Percentiles rank a stretch among this genome's conserved stretches.
phyloP scores from a whole-genome alignment of 2,329 filamentous ascomycete genomes.

The Exserohilum rostratum region DNA sequence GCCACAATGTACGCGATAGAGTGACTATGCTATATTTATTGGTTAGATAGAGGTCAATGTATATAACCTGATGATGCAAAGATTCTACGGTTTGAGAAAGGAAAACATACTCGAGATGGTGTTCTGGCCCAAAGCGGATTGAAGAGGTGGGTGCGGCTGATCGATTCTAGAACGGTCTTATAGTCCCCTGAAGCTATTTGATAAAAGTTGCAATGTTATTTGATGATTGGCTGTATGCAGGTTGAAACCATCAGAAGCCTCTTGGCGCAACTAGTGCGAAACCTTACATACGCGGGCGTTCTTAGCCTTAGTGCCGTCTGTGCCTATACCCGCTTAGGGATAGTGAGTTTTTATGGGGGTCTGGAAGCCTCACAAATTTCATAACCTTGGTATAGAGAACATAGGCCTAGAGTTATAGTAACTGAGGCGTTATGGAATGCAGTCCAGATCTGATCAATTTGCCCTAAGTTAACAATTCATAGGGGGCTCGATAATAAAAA shows the following conservation, averaged over 20 bases:
- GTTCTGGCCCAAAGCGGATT: not conserved
- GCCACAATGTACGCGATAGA: not conserved
- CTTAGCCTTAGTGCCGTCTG: not conserved
- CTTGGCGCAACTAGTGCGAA: not conserved
- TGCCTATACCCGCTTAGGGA: not conserved
- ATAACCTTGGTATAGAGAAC: not conserved
- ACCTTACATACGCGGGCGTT: not conserved
- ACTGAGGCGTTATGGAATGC: not conserved
- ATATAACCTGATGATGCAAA: not conserved
- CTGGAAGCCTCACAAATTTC: not conserved
- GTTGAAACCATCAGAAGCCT: not conserved
- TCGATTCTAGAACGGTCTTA: not conserved
- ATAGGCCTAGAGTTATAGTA: not conserved
- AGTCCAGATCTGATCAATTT: not conserved
- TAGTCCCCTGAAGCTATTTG: not conserved
- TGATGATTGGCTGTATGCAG: not conserved
- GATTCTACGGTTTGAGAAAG: not conserved
- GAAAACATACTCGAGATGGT: not conserved
- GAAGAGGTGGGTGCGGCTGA: not conserved
- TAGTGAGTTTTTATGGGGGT: not conserved
- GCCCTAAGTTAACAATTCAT: not conserved
- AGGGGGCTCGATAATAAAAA: not conserved
- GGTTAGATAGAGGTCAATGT: not conserved
- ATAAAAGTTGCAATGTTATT: not conserved
- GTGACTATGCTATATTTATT: not conserved